Conservation (phyloP, 2,329 filamentous ascomycete genomes). For the Ciborinia camelliae region DNA sequence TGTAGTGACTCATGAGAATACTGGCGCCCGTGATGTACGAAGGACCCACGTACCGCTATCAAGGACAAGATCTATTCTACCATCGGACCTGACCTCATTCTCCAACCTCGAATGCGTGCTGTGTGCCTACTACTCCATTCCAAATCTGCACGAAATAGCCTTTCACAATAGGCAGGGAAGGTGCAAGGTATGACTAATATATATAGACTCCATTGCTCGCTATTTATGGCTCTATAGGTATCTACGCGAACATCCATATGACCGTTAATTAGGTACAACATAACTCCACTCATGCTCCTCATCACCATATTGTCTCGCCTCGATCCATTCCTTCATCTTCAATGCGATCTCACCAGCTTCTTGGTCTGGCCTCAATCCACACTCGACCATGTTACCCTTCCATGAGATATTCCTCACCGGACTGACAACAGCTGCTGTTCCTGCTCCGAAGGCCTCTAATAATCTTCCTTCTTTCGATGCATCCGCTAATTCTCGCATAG, state of each 20-base stretch:
- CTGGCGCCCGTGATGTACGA: background rate
- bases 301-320: slow-evolving; percentile 91
- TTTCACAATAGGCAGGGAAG: background rate
- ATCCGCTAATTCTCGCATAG: slow-evolving; percentile 80
- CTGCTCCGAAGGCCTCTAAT: slow-evolving; percentile 89
- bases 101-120: background rate
- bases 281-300: slow-evolving; percentile 90
- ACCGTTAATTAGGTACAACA: slow-evolving; percentile 31
- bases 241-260: background rate
- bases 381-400: slow-evolving; percentile 76
- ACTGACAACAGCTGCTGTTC: slow-evolving; percentile 90
- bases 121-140: background rate
- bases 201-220: background rate
- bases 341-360: slow-evolving; percentile 85
- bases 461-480: slow-evolving; percentile 81
- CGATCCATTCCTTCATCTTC: slow-evolving; percentile 95
- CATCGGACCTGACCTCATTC: too few relatives aligned
- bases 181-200: background rate
- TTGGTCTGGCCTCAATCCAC: slow-evolving; percentile 73
- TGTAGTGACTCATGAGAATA: background rate
- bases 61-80: background rate
- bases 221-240: slow-evolving; percentile 8
- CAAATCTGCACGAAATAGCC: background rate
- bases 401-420: slow-evolving; percentile 88
- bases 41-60: background rate